Percentiles rank a stretch among this genome's conserved stretches.
These are phyloP conservation scores for Crucibulum laeve DNA, from an alignment of 768 basidiomycete genomes.

Conservation along the genomic window DNA sequence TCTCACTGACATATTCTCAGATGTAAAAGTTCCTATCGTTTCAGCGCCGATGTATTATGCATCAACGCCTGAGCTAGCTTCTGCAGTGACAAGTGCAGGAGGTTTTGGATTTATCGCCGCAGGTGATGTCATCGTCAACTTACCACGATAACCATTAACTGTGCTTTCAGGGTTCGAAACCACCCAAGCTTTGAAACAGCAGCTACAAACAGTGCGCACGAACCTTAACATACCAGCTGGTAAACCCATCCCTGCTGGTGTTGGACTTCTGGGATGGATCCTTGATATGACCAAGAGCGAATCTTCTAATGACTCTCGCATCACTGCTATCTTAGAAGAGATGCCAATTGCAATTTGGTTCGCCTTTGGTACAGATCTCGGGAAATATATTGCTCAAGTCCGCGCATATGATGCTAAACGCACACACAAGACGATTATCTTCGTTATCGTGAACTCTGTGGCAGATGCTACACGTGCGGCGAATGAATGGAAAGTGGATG, in stretches of 20 bases:
- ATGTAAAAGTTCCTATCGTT: slow-evolving; percentile 44
- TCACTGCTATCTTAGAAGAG: slow-evolving; percentile 34
- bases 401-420: slow-evolving; percentile 25
- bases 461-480: slow-evolving; percentile 40
- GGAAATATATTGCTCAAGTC: slow-evolving; percentile 40
- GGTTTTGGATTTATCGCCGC: slow-evolving; percentile 53
- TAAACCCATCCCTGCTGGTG: slow-evolving; percentile 44
- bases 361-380: slow-evolving; percentile 39
- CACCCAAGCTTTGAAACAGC: not conserved
- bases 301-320: slow-evolving; percentile 24
- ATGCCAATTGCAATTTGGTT: slow-evolving; percentile 48
- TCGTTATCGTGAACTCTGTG: slow-evolving; percentile 21
- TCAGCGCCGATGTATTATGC: slow-evolving; percentile 54
- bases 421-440: slow-evolving; percentile 20
- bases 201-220: slow-evolving; percentile 17
- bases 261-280: slow-evolving; percentile 54
- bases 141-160: slow-evolving; percentile 21
- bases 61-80: slow-evolving; percentile 21
- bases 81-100: slow-evolving; percentile 44
- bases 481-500: slow-evolving; percentile 43
- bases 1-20: slow-evolving; percentile 18
- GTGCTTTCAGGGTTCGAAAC: not conserved
- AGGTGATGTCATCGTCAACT: slow-evolving; percentile 31
- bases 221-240: slow-evolving; percentile 20
- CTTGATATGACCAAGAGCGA: slow-evolving; percentile 37